Percentiles rank a stretch among this genome's conserved stretches.
These are phyloP conservation scores for Cladosporium sp. DNA, from an alignment of 2,329 filamentous ascomycete genomes.

Conservation along the genomic window DNA sequence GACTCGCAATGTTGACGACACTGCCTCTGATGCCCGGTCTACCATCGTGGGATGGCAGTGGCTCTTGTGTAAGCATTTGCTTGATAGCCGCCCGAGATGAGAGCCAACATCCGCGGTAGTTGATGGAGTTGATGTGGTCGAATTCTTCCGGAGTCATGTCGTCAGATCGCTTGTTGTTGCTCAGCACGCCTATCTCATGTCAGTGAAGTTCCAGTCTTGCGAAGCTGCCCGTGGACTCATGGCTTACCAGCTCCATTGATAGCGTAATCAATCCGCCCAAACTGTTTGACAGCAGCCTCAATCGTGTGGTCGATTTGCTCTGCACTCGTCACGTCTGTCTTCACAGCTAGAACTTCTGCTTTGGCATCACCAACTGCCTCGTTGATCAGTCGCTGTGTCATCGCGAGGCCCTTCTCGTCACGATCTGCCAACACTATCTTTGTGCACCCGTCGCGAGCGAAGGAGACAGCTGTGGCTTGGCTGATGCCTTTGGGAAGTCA, in stretches of 20 bases:
- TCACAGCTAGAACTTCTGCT: slow-evolving; percentile 30
- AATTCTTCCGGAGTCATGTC: slow-evolving; percentile 42
- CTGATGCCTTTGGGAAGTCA: slow-evolving; percentile 42
- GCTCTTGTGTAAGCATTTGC: slow-evolving; percentile 48
- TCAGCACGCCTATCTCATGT: slow-evolving; percentile 38
- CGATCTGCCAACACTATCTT: slow-evolving; percentile 46
- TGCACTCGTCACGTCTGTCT: slow-evolving; percentile 41
- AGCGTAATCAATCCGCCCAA: slow-evolving; percentile 49
- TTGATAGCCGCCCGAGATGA: slow-evolving; percentile 45
- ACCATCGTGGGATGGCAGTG: slow-evolving; percentile 46
- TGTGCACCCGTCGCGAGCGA: slow-evolving; percentile 47
- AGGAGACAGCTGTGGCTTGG: slow-evolving; percentile 45
- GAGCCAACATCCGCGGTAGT: slow-evolving; percentile 50
- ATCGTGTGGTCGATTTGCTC: slow-evolving; percentile 39
- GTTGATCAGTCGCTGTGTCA: slow-evolving; percentile 37
- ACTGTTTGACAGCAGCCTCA: slow-evolving; percentile 35
- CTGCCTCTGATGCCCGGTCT: slow-evolving; percentile 43
- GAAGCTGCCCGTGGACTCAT: neutral
- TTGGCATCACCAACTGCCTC: slow-evolving; percentile 26
- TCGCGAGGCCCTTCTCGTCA: slow-evolving; percentile 35
- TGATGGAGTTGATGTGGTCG: slow-evolving; percentile 45
- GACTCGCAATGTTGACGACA: slow-evolving; percentile 49
- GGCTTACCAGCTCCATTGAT: slow-evolving; percentile 44
- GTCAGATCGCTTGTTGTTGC: slow-evolving; percentile 40
- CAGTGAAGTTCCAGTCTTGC: neutral